phyloP scores from a whole-genome alignment of 768 basidiomycete genomes.

The Leccinum incarnatum region DNA sequence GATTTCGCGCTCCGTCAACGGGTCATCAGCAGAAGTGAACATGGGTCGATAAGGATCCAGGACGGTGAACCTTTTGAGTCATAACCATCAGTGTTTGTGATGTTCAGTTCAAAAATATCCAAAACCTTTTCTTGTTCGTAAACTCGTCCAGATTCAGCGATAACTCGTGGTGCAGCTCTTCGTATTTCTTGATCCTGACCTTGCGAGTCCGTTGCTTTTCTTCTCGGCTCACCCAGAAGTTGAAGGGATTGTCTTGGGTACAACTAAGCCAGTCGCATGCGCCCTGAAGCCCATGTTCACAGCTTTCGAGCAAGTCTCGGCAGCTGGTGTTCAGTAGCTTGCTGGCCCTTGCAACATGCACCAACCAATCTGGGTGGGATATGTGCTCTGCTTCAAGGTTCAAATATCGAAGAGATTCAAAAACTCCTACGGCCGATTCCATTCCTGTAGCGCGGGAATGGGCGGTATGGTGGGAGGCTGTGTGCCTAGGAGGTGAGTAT shows the following conservation, averaged over 20 bases:
- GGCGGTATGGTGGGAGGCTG: conserved; percentile 23
- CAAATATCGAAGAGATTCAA: conserved; percentile 69
- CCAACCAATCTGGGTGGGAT: conserved; percentile 45
- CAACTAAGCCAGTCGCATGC: conserved; percentile 51
- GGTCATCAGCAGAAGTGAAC: conserved; percentile 40
- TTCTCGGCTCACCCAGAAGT: conserved; percentile 35
- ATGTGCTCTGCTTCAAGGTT: conserved; percentile 59
- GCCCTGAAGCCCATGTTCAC: conserved; percentile 39
- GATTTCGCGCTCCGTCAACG: conserved; percentile 33
- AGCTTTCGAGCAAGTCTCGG: conserved; percentile 47
- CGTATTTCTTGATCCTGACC: conserved; percentile 37
- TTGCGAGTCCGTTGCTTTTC: conserved; percentile 31
- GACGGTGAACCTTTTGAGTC: conserved; percentile 40
- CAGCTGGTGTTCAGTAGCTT: conserved; percentile 52
- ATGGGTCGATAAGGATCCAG: conserved; percentile 59
- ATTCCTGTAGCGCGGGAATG: conserved; percentile 31
- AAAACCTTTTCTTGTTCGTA: conserved; percentile 48
- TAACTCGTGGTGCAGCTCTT: conserved; percentile 38
- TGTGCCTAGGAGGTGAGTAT: conserved; percentile 9
- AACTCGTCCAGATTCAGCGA: conserved; percentile 43
- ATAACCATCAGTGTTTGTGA: neutral
- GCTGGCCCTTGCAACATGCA: conserved; percentile 42
- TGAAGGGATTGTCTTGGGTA: conserved; percentile 35
- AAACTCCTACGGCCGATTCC: conserved; percentile 59
- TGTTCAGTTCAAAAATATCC: neutral